Evolutionary conservation across 2,329 filamentous ascomycete species (phyloP), one percentile per base, ranked within the genome.

Genomic region (Botrytis porri): DNA sequence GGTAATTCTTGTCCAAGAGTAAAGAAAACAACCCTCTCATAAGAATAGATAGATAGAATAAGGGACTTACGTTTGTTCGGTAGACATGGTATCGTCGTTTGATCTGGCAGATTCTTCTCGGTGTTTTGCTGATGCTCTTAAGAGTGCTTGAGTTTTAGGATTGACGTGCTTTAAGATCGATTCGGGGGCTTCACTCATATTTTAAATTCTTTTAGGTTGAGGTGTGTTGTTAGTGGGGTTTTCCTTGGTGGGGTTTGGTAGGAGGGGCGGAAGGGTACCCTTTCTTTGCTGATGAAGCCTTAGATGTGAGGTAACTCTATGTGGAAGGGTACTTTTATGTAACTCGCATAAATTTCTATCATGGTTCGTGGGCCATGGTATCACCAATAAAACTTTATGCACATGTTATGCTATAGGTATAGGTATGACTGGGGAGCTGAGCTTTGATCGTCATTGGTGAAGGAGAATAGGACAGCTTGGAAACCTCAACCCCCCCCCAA

Each of bases 11-110:
- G 25, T 41, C 3, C 48, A 20, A n/a, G 32, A n/a, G 41, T 32
- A 8, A 66, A 72, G n/a, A 62, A 63, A 65, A 63, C 39, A 48
- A 22, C 10, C 8, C n/a, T 57, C 16, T 57, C n/a, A 57, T 4
- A 51, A 35, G n/a, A 59, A 37, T 59, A 37, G 70, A 48, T 12
- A 14, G 59, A 29, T 45, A 29, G 60, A 69, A 35, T 6, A 71
- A 16, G 6, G 10, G 29, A 78, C 80, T 71, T 86, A 97, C 94
- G 94, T 97, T 88, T 95, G 93, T 87, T 97, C 94, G 81, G 84
- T 86, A 86, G 70, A 72, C 90, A 92, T 92, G 82, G 83, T 90
- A 86, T 81, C 77, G 81, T 78, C 80, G 77, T 81, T 81, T 74
- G 77, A 78, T 78, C 71, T 77, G 67, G 73, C 76, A 76, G 74